phyloP scores from a whole-genome alignment of 768 basidiomycete species.

The Porpolomopsis calyptriformis region DNA sequence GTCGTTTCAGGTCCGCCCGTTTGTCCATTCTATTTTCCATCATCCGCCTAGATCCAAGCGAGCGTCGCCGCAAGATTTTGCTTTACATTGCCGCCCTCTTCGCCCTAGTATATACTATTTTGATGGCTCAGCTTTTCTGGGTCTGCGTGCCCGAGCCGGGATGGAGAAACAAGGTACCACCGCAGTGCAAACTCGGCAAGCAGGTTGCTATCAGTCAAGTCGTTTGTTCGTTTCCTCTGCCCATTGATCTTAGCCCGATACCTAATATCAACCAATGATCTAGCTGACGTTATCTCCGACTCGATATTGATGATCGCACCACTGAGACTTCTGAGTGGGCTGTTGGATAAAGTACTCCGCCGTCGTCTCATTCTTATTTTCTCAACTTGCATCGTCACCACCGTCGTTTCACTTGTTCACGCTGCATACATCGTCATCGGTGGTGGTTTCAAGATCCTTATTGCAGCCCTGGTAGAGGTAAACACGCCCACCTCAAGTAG shows the following conservation, averaged over 20 bases:
- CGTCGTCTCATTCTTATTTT: constrained; percentile 39
- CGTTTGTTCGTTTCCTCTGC: constrained; percentile 24
- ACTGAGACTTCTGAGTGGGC: constrained; percentile 31
- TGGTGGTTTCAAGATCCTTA: constrained; percentile 21
- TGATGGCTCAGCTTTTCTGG: constrained; percentile 36
- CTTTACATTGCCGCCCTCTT: constrained; percentile 22
- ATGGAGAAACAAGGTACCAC: constrained; percentile 28
- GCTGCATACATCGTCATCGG: constrained; percentile 28
- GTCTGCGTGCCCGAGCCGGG: constrained; percentile 27
- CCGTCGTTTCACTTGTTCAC: constrained; percentile 35
- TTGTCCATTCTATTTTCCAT: constrained; percentile 46
- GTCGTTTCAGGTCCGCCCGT: constrained; percentile 29
- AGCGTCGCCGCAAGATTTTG: constrained; percentile 16
- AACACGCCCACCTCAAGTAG: not conserved
- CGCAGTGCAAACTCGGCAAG: constrained; percentile 34
- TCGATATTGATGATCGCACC: constrained; percentile 35
- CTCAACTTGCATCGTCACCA: constrained; percentile 43
- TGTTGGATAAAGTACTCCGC: constrained; percentile 29
- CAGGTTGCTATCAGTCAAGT: constrained; percentile 45
- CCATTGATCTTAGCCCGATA: not conserved
- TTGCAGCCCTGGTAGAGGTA: constrained; percentile 36
- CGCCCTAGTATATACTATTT: constrained; percentile 22
- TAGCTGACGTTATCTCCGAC: constrained; percentile 41
- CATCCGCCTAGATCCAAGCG: constrained; percentile 38
- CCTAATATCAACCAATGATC: not conserved